A percentile compares a stretch with the other conserved stretches of the same genome.
Conservation (phyloP, 345 rosid species). For the Rhodomyrtus tomentosa region DNA sequence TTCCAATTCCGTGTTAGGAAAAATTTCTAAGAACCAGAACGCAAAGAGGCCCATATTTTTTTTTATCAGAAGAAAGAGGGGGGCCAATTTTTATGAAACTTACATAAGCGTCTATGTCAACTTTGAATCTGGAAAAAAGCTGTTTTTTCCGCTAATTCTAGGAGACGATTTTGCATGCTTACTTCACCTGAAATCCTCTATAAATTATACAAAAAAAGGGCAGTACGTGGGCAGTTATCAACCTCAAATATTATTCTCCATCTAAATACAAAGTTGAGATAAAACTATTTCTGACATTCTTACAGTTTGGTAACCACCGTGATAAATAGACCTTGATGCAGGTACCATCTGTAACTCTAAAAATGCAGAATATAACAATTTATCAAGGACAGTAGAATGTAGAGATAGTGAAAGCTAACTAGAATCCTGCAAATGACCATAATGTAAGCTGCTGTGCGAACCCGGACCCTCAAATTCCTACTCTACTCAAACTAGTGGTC, state of each 20-base stretch:
- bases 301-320: not conserved
- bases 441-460: not conserved
- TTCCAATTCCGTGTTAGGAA: not conserved
- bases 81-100: not conserved
- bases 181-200: not conserved
- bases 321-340: not conserved
- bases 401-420: not conserved
- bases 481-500: not conserved
- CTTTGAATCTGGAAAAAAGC: not conserved
- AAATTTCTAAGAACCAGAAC: not conserved
- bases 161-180: not conserved
- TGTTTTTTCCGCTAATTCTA: not conserved
- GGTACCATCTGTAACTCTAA: not conserved
- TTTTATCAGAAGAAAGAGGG: too few relatives aligned
- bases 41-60: not conserved
- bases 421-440: not conserved
- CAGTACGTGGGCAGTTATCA: not conserved
- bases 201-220: not conserved
- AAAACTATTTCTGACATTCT: not conserved
- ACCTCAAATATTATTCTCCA: not conserved
- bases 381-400: not conserved
- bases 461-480: not conserved
- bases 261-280: not conserved
- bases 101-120: not conserved
- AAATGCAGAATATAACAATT: not conserved